Percentiles rank a stretch among this genome's conserved stretches.
Evolutionary conservation across 2,329 filamentous ascomycete genomes (phyloP).

Genomic region (Phaeosphaeriaceae sp.): DNA sequence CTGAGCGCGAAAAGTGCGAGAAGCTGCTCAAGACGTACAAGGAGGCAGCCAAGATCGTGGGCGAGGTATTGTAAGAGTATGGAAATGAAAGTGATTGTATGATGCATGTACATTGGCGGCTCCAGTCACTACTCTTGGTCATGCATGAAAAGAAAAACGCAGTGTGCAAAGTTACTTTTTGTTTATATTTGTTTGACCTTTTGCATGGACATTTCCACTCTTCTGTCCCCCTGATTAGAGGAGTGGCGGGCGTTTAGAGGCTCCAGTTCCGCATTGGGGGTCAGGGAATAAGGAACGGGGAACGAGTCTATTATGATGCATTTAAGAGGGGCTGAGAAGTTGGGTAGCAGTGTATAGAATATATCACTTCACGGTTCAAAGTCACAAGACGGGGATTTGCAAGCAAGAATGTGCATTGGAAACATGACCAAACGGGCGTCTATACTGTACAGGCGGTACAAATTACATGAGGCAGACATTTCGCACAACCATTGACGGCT

Average conservation of each 20-base stretch:
- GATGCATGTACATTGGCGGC: constrained; percentile 13
- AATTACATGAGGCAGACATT: constrained; percentile 44
- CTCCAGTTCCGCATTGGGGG: constrained; percentile 14
- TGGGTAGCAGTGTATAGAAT: constrained; percentile 23
- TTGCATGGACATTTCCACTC: constrained; percentile 31
- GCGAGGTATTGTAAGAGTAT: constrained; percentile 69
- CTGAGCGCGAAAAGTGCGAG: constrained; percentile 98
- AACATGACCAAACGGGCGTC: constrained; percentile 44
- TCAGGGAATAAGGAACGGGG: no score
- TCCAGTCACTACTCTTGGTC: constrained; percentile 6
- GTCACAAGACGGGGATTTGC: not conserved
- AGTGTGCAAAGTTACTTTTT: not conserved
- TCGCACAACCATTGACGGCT: constrained; percentile 29
- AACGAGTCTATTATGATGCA: constrained; percentile 4
- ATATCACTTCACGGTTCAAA: constrained; percentile 7
- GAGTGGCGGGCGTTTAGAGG: constrained; percentile 29
- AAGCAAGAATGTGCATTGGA: constrained; percentile 36
- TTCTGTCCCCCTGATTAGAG: constrained; percentile 16
- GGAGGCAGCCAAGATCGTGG: constrained; percentile 97
- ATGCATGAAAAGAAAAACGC: not conserved
- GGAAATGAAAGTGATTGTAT: constrained; percentile 11
- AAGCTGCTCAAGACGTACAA: constrained; percentile 93
- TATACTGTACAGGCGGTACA: constrained; percentile 53
- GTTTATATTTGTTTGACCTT: constrained; percentile 26
- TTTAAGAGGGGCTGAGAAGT: not conserved